Evolutionary conservation across 176 grass and related monocot genomes (phyloP).

Genomic region (Cenchrus americanus): DNA sequence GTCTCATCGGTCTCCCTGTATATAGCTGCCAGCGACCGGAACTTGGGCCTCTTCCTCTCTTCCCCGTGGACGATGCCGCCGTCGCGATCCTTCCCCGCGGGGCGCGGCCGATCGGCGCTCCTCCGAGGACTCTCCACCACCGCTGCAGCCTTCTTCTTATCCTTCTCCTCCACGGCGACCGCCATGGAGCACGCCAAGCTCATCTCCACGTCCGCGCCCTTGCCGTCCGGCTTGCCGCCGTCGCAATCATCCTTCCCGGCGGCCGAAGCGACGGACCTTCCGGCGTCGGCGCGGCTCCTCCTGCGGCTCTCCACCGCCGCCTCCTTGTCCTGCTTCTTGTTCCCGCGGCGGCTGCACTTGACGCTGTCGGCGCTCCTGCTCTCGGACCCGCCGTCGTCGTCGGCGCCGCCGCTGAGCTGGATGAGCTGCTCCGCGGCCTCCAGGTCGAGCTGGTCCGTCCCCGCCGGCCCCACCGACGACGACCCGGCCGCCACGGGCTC

Average conservation of each 20-base stretch:
- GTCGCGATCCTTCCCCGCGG: not conserved
- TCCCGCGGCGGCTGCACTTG: not conserved
- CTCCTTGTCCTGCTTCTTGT: not conserved
- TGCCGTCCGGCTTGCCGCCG: not conserved
- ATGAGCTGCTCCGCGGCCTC: conserved; percentile 67
- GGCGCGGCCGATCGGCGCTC: not conserved
- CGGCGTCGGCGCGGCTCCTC: not conserved
- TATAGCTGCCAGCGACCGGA: conserved; percentile 48
- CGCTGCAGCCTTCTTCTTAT: not conserved
- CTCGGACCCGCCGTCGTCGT: conserved; percentile 25
- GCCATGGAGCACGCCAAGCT: not conserved
- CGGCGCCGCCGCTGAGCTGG: conserved; percentile 52
- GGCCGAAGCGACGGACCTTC: not conserved
- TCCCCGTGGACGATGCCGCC: conserved; percentile 18
- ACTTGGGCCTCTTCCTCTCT: conserved; percentile 37
- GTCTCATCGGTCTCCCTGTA: conserved; percentile 26
- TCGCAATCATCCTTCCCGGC: not conserved
- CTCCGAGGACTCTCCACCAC: not conserved
- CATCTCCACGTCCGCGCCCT: not conserved
- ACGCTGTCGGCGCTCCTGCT: conserved; percentile 33
- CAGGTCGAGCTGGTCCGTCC: conserved; percentile 41
- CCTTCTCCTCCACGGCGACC: not conserved
- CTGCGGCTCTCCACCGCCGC: conserved; percentile 26
- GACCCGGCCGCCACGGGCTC: not conserved
- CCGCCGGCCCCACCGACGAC: not conserved